Evolutionary conservation across 2,329 filamentous ascomycete genomes (phyloP).

Genomic region (Ophiostoma sp.): DNA sequence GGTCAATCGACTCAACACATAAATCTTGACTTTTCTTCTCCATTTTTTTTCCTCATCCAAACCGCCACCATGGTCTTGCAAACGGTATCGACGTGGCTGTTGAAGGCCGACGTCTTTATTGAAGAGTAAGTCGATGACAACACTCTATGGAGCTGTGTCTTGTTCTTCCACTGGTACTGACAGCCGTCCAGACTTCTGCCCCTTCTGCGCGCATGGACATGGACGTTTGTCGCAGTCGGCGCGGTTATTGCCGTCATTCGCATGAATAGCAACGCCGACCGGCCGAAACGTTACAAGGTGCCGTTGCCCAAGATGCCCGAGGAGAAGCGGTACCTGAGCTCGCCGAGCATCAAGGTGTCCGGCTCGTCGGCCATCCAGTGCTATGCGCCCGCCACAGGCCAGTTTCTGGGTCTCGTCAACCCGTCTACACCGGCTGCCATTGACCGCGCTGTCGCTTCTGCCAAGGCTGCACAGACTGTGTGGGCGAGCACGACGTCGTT

Average conservation of each 20-base stretch:
- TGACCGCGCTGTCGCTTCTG: slow-evolving; percentile 73
- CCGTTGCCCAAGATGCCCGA: slow-evolving; percentile 62
- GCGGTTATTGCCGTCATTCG: slow-evolving; percentile 31
- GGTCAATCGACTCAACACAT: background rate
- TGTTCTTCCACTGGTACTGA: background rate
- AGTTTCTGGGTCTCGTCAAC: slow-evolving; percentile 75
- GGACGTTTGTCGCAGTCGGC: slow-evolving; percentile 20
- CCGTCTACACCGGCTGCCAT: slow-evolving; percentile 75
- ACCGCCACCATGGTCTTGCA: slow-evolving; percentile 22
- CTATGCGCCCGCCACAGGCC: slow-evolving; percentile 86
- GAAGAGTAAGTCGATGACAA: slow-evolving; percentile 1
- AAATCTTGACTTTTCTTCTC: background rate
- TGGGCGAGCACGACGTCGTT: slow-evolving; percentile 81
- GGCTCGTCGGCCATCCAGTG: slow-evolving; percentile 73
- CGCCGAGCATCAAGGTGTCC: slow-evolving; percentile 45
- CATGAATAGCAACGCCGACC: slow-evolving; percentile 34
- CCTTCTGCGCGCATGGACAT: slow-evolving; percentile 20
- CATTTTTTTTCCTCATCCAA: background rate
- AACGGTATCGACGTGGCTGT: slow-evolving; percentile 15
- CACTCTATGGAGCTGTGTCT: background rate
- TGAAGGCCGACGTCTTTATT: slow-evolving; percentile 20
- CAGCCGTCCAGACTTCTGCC: background rate
- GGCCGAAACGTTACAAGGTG: slow-evolving; percentile 60
- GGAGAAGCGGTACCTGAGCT: slow-evolving; percentile 45
- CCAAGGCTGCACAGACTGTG: slow-evolving; percentile 69